Evolutionary conservation across 305 asterid species (phyloP), one percentile per base, ranked within the genome.

Genomic region (Fraxinus angustifolia): DNA sequence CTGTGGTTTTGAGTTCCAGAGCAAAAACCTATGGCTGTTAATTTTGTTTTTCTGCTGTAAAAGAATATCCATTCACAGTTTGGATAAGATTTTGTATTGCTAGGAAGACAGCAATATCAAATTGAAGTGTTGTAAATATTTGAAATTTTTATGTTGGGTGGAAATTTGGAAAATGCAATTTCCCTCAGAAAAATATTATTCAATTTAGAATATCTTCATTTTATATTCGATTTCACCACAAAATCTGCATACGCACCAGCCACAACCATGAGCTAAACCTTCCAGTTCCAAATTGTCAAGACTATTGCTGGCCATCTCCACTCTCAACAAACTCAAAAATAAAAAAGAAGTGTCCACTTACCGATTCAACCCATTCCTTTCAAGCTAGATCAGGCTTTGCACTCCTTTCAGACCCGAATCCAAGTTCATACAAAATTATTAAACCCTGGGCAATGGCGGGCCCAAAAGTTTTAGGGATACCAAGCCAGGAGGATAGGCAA

Each of bases 71-170:
- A 76, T 76, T 40, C 21, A 73, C 73, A 53, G 65, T 16, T 10
- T 81, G 83, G 82, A 75, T 76, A 78, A 75, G 82, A 76, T 74
- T 34, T 78, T 76, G 31, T 70, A 33, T 60, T 82, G 80, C 60
- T 56, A 79, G 76, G 26, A 76, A 83, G 58, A 56, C 60, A 42
- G 65, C 85, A 70, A 80, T 85, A 75, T 8, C 60, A 87, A 88
- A 87, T 76, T 85, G 67, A 83, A 78, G 79, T 81, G 23, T 12
- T 87, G 90, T 89, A 89, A 84, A 87, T 89, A 87, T 87, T 75
- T 76, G 82, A 56, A 31, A 60, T 76, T 71, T 73, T 50, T 31
- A 79, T 81, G 56, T 36, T 85, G 76, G 72, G 77, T 83, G 65
- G 80, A 26, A 72, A 34, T 26, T 16, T 67, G 82, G 11, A 56